Conservation (phyloP, 1,284 basidiomycete species). For the Bondarzewia mesenterica region DNA sequence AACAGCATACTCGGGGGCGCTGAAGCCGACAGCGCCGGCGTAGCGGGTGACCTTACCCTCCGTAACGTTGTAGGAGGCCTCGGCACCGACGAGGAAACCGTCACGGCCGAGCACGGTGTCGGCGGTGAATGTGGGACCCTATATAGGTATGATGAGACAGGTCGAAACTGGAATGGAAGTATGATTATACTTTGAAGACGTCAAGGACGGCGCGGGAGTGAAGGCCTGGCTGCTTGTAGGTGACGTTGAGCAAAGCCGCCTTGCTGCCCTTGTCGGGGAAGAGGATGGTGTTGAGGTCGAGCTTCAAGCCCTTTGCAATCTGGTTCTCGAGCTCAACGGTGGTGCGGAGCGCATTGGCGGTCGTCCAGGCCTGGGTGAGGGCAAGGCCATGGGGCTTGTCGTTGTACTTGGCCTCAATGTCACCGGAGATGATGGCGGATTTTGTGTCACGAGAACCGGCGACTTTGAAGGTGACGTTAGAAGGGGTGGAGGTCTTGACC, state of each 20-base stretch:
- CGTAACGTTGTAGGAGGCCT: constrained; percentile 95
- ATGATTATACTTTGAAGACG: constrained; percentile 76
- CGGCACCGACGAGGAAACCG: constrained; percentile 95
- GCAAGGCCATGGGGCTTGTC: constrained; percentile 86
- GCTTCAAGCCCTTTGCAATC: constrained; percentile 95
- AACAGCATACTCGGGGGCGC: constrained; percentile 94
- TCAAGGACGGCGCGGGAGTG: constrained; percentile 92
- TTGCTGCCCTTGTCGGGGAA: constrained; percentile 83
- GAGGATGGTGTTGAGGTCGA: constrained; percentile 84
- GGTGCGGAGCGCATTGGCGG: constrained; percentile 85
- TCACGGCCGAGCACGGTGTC: constrained; percentile 95
- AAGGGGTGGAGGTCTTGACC: constrained; percentile 94
- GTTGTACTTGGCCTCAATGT: constrained; percentile 88
- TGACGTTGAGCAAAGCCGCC: constrained; percentile 74
- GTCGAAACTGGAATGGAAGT: constrained; percentile 6
- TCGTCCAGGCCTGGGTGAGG: constrained; percentile 94
- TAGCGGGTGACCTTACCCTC: constrained; percentile 91
- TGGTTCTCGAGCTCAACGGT: constrained; percentile 97
- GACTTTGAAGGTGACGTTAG: constrained; percentile 85
- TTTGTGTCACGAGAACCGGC: constrained; percentile 72
- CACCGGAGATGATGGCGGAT: constrained; percentile 66
- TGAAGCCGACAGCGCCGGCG: constrained; percentile 89
- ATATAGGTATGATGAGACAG: constrained; percentile 1
- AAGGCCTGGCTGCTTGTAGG: constrained; percentile 95
- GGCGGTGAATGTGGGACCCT: constrained; percentile 96